phyloP scores from a whole-genome alignment of 805 yeast species.

The Barnettozyma salicaria region DNA sequence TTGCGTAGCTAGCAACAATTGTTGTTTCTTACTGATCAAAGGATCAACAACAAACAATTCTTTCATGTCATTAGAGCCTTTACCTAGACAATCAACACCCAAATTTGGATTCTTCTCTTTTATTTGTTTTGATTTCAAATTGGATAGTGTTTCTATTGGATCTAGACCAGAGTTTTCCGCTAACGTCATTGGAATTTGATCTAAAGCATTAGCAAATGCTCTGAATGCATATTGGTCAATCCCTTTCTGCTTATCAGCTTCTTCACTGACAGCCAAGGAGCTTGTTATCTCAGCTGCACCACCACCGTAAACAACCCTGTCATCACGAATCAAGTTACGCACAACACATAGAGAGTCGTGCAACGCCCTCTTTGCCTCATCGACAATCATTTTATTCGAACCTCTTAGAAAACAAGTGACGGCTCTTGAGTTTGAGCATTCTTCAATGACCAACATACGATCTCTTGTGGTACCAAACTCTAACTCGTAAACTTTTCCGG shows the following conservation, averaged over 20 bases:
- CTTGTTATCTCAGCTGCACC: constrained; percentile 97
- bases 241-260: constrained; percentile 89
- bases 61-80: constrained; percentile 87
- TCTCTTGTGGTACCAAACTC: constrained; percentile 96
- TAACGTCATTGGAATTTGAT: constrained; percentile 85
- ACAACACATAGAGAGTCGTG: constrained; percentile 98
- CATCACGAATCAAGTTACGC: constrained; percentile 87
- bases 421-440: constrained; percentile 78
- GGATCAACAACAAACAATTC: constrained; percentile 95
- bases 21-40: constrained; percentile 95
- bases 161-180: constrained; percentile 97
- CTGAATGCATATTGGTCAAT: constrained; percentile 98
- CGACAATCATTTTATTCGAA: constrained; percentile 95
- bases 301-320: constrained; percentile 97
- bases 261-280: constrained; percentile 84
- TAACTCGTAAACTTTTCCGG: constrained; percentile 79
- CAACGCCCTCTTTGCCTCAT: constrained; percentile 92
- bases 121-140: constrained; percentile 79
- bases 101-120: constrained; percentile 61
- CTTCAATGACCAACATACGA: constrained; percentile 91
- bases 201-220: constrained; percentile 88
- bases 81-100: constrained; percentile 93
- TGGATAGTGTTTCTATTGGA: constrained; percentile 85
- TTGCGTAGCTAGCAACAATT: constrained; percentile 91
- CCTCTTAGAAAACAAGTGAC: constrained; percentile 94